Evolutionary conservation across 2,329 filamentous ascomycete genomes (phyloP), one percentile per base, ranked within the genome.

Genomic region (Parastagonospora avenae): DNA sequence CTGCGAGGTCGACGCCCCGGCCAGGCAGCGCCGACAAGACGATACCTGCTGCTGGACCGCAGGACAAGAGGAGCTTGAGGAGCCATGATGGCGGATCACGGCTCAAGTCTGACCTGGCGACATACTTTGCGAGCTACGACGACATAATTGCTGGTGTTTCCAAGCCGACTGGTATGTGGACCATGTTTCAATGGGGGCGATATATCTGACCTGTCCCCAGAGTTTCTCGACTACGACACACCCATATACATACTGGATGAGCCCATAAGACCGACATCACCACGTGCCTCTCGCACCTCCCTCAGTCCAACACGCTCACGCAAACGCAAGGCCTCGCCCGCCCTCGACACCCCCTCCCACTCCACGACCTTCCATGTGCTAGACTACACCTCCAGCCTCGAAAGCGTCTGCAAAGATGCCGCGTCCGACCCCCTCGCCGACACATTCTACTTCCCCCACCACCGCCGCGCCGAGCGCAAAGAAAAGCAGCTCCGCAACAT

Each of bases 71-170:
- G 66, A 93, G 91, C 70, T 79, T 97, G 71, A 85, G 93, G 56
- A 96, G 91, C 45, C 90, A 95, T 66, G 91, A 96, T 70, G 83
- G 83, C 65, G 89, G 88, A 9, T 88, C 88, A 44, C 83, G 91
- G 62, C 88, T 92, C 76, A 96, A 95, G 80, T 97, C 92, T 75
- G 92, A 97, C 69, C 81, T 97, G 54, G 88, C 92, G 32, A 84
- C 86, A 41, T 97, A 96, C 76, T 97, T 97, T 68, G 87, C 90
- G 45, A 92, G 95, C 67, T 97, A 96, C 74, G 92, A 97, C 74
- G 91, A 96, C 71, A 85, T 97, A 60, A 91, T 97, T 76, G 92
- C 90, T 55, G 90, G 95, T 69, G 87, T 91, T 57, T 85, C 87
- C 33, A 88, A 88, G 64, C 88, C 92, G 74, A 80, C 88, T 63